These are phyloP conservation scores for Fusarium longipes DNA, from an alignment of 2,329 filamentous ascomycete species.

Conservation along the genomic window DNA sequence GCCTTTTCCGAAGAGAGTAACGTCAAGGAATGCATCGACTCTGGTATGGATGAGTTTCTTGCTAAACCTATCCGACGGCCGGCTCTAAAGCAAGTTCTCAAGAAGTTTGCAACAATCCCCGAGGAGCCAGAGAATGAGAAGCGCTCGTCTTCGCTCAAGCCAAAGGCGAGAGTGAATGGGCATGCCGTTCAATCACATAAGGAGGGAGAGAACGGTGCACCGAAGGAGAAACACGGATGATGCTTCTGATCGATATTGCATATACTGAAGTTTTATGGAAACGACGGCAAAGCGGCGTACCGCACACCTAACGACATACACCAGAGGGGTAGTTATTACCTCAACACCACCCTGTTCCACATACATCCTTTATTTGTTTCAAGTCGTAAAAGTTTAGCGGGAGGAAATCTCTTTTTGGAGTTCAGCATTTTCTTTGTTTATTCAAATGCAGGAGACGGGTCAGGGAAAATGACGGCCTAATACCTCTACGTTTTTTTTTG, in stretches of 20 bases:
- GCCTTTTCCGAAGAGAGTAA: slow-evolving; percentile 93
- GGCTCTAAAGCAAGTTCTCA: slow-evolving; percentile 85
- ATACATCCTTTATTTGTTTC: slow-evolving; percentile 15
- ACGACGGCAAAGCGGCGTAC: slow-evolving; percentile 6
- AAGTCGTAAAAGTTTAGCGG: slow-evolving; percentile 35
- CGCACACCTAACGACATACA: background rate
- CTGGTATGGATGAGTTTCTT: slow-evolving; percentile 92
- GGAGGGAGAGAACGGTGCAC: slow-evolving; percentile 28
- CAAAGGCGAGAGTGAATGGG: slow-evolving; percentile 35
- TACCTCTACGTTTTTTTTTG: slow-evolving; percentile 10
- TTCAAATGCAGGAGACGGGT: background rate
- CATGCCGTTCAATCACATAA: slow-evolving; percentile 22
- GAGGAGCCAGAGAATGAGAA: slow-evolving; percentile 65
- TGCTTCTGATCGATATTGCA: background rate
- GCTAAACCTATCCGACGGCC: slow-evolving; percentile 81
- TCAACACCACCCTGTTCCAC: background rate
- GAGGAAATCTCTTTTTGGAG: slow-evolving; percentile 30
- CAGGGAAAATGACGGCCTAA: slow-evolving; percentile 25
- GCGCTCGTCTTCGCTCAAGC: slow-evolving; percentile 28
- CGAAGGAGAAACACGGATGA: slow-evolving; percentile 38
- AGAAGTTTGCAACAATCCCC: slow-evolving; percentile 83
- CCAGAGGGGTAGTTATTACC: background rate
- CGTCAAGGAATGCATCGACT: slow-evolving; percentile 85
- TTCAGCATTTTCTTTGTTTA: slow-evolving; percentile 25
- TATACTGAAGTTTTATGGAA: background rate